phyloP scores from a whole-genome alignment of 495 filamentous ascomycete genomes.

The Daldinia vernicosa region DNA sequence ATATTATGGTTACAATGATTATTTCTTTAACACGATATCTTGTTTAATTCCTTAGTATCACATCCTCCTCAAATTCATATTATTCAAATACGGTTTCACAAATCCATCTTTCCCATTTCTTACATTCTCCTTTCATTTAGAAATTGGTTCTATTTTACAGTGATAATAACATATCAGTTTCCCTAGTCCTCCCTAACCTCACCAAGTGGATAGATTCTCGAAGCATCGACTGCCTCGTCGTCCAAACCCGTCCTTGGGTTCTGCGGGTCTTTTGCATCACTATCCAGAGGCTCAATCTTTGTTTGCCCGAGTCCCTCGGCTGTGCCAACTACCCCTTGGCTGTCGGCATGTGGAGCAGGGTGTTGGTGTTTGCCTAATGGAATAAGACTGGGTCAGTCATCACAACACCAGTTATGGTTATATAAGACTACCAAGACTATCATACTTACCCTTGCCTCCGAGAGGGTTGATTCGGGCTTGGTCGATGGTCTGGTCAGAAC shows the following conservation, averaged over 20 bases:
- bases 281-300: conserved; percentile 16
- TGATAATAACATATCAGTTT: too few relatives aligned
- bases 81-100: not conserved
- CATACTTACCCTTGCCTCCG: conserved; percentile 19
- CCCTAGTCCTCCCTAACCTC: conserved; percentile 6
- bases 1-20: not conserved
- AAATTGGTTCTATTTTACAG: too few relatives aligned
- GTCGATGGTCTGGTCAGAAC: conserved; percentile 12
- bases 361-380: conserved; percentile 25
- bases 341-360: conserved; percentile 25
- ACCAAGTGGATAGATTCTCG: conserved; percentile 22
- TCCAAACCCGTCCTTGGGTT: conserved; percentile 23
- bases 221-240: conserved; percentile 16
- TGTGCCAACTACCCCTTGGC: conserved; percentile 26
- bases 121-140: not conserved
- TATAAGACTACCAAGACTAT: not conserved
- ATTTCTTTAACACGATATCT: not conserved
- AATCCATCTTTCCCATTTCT: not conserved
- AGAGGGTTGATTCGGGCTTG: conserved; percentile 18
- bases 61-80: not conserved
- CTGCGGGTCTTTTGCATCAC: not conserved
- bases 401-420: too few relatives aligned
- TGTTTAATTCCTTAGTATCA: not conserved
- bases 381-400: not conserved
- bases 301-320: conserved; percentile 7